Evolutionary conservation across 148 eudicot genomes (phyloP).

Genomic region (Chenopodium quinoa): DNA sequence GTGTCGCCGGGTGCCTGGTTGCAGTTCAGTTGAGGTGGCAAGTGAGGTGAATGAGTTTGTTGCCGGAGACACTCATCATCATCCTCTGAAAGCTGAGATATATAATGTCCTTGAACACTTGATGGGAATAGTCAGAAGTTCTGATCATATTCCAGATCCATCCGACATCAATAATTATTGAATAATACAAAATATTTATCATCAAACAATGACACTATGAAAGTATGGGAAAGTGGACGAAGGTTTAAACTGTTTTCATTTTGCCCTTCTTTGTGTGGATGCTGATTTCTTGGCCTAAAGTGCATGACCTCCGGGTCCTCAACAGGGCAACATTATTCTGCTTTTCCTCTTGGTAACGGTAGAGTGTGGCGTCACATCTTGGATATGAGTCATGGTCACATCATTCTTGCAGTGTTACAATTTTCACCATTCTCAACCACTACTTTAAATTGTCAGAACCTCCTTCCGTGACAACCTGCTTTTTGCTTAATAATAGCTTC

Average conservation of each 20-base stretch:
- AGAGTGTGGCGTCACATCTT: background rate
- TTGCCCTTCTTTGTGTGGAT: background rate
- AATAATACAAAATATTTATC: background rate
- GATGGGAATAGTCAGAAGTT: slow-evolving; percentile 24
- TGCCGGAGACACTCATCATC: slow-evolving; percentile 36
- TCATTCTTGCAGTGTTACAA: background rate
- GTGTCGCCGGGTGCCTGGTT: slow-evolving; percentile 38
- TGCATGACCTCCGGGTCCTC: background rate
- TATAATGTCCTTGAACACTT: slow-evolving; percentile 18
- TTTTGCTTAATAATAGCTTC: background rate
- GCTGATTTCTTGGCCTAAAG: background rate
- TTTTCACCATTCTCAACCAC: background rate
- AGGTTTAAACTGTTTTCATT: no score
- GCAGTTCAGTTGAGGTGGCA: slow-evolving; percentile 43
- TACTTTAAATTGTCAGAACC: no score
- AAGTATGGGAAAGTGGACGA: no score
- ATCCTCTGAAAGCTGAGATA: slow-evolving; percentile 22
- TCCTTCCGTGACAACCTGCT: background rate
- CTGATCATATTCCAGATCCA: background rate
- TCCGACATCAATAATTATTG: slow-evolving; percentile 7
- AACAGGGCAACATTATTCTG: background rate
- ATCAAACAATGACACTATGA: no score
- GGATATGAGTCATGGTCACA: background rate
- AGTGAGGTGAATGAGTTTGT: slow-evolving; percentile 36
- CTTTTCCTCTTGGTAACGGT: background rate